phyloP scores from a whole-genome alignment of 1,139 yeast species.

The Debaryomyces psychrophilus region DNA sequence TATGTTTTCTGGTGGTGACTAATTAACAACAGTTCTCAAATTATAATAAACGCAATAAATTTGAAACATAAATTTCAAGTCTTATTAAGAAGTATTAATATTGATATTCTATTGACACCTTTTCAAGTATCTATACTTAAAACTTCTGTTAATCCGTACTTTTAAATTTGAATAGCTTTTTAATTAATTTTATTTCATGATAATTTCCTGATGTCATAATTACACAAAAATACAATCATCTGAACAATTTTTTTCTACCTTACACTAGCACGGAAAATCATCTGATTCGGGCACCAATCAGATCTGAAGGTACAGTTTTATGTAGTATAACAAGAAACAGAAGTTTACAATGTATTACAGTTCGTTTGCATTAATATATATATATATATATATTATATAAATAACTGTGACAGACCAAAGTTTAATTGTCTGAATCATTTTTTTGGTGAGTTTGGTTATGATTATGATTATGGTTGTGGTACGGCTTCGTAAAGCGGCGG shows the following conservation, averaged over 20 bases:
- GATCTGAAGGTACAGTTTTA: not conserved
- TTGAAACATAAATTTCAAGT: not conserved
- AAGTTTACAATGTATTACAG: not conserved
- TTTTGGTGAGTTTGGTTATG: conserved; percentile 4
- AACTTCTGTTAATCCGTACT: not conserved
- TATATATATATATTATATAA: not conserved
- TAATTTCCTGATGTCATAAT: not conserved
- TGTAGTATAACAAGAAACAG: not conserved
- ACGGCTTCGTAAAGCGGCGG: conserved; percentile 14
- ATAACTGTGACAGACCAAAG: not conserved
- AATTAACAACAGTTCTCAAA: not conserved
- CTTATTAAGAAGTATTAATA: not conserved
- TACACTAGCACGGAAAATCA: conserved; percentile 1
- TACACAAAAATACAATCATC: not conserved
- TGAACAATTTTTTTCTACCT: not conserved
- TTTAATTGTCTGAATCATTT: conserved; percentile 4
- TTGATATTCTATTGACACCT: not conserved
- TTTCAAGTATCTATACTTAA: not conserved
- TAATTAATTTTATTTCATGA: not conserved
- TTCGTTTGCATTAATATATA: no score
- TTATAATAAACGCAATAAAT: not conserved
- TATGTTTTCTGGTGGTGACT: not conserved
- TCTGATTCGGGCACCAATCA: conserved; percentile 1
- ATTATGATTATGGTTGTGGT: conserved; percentile 1
- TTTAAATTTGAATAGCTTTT: not conserved